Base-by-base conservation (phyloP, 257 asterid genomes). In the Dorcoceras hygrometricum region DNA sequence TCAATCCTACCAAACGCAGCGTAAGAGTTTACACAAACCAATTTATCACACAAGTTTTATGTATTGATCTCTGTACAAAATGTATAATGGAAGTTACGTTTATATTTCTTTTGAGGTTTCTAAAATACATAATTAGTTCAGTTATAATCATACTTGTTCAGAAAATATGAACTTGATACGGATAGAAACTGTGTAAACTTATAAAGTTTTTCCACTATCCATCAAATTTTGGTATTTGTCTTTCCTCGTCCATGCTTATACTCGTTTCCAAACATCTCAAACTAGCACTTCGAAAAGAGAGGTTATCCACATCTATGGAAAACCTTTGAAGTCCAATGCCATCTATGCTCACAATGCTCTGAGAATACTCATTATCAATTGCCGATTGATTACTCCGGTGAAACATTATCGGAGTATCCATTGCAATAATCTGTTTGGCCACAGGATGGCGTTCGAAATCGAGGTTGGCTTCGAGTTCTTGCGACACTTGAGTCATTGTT, bases 231-330 rank as follows among this genome's bases (percentile, higher is more conserved):
- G 5, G 36, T 31, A 5, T 36, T 10, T 36, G 14, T 10, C 46
- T 3, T 16, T 36, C 14, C 46, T 82, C 65, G 2, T 84, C 81
- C 62, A 68, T 60, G 31, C 64, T 78, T 46, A 63, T 69, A 70
- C 76, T 81, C n/a, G 72, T 69, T 56, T 76, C 95, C 27, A 87
- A 82, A 67, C 91, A 82, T 77, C 89, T 79, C 83, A 89, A 81
- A 76, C 80, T 79, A 14, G 79, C 78, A 75, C 94, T 87, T 8
- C 73, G 64, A 34, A 81, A 73, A 57, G 75, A 71, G 8, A 66
- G 36, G 65, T 65, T 59, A 46, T 78, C 87, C 62, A 80, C 66
- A 59, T 85, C 87, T 23, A 89, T 70, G 59, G 78, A 80, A 75
- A 85, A 89, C 69, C 79, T 87, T 67, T 87, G 81, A 39, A 89